Evolutionary conservation across 768 basidiomycete genomes (phyloP), one percentile per base, ranked within the genome.

Genomic region (Hydnomerulius pinastri): DNA sequence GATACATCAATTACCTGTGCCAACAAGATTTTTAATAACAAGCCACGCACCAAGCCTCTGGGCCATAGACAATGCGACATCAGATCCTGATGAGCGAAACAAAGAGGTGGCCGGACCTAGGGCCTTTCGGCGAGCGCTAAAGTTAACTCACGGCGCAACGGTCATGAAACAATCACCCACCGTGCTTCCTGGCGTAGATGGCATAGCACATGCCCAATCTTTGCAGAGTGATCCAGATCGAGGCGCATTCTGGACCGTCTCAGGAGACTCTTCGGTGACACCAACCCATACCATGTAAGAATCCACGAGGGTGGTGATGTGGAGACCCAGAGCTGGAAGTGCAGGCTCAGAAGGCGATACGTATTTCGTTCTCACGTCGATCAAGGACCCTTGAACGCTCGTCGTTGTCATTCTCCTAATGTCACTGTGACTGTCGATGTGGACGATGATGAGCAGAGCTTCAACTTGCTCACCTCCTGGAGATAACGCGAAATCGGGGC

Each of bases 201-300:
- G 88, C 87, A 91, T 90, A 25, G 85, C 90, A 61, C 84, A 89
- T 20, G 86, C 87, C 90, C 90, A 92, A 59, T 93, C 90, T 50
- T 72, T 77, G 60, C 80, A 80, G 46, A 92, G 71, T 37, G 65
- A 73, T 21, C 90, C 90, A 30, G 71, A 70, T 35, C 68, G 64
- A 0, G 78, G 70, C n/a, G 81, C 81, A 46, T 72, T 73, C 44
- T 71, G 70, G 29, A 74, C 76, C 51, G 74, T 72, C 45, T 76
- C 78, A 23, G 71, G 68, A 36, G 65, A 41, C 33, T 70, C 72
- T 23, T 80, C 77, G 17, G 81, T 82, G n/a, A 68, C 73, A 1
- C 90, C 89, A 27, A 86, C 73, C 90, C 90, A 92, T 44, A 92
- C 60, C 88, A 92, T 90, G 69, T 86, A 90, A 48, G 86, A 85